These are phyloP conservation scores for Zoysia pacifica DNA, from an alignment of 176 grass and related monocot genomes.

Conservation along the genomic window DNA sequence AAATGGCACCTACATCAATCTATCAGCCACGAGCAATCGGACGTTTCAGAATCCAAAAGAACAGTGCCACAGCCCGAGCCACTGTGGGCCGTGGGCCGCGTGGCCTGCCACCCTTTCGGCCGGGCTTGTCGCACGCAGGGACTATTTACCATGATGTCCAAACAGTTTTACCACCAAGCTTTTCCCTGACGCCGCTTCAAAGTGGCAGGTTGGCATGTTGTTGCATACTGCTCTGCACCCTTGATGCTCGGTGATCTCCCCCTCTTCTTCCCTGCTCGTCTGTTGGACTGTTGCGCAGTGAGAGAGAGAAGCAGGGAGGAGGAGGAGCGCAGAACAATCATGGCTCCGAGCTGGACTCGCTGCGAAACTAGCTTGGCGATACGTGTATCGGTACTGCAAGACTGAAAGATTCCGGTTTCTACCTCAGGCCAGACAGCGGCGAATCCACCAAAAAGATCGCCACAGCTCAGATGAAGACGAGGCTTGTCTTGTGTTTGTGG, in stretches of 20 bases:
- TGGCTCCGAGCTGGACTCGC: neutral
- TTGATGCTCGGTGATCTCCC: neutral
- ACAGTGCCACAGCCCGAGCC: too few species aligned
- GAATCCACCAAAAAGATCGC: conserved; percentile 34
- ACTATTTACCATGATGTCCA: too few species aligned
- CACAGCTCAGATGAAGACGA: conserved; percentile 34
- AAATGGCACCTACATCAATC: too few species aligned
- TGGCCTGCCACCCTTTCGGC: too few species aligned
- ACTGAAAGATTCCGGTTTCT: neutral
- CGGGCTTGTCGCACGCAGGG: too few species aligned
- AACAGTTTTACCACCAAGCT: too few species aligned
- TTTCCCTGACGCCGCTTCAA: too few species aligned
- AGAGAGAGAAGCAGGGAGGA: neutral
- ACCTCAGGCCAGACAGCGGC: neutral
- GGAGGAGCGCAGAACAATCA: conserved; percentile 19
- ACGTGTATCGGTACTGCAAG: neutral
- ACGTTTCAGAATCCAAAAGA: too few species aligned
- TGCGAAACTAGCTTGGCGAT: neutral
- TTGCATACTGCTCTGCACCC: neutral
- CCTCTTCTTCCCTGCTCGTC: neutral
- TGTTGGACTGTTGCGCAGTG: neutral
- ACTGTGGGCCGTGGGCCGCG: too few species aligned
- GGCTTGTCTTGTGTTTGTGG: conserved; percentile 49
- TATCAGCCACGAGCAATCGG: too few species aligned
- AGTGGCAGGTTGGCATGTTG: too few species aligned